Evolutionary conservation across 192 early-diverging fungal species (phyloP).

Genomic region (Backusella westeae): DNA sequence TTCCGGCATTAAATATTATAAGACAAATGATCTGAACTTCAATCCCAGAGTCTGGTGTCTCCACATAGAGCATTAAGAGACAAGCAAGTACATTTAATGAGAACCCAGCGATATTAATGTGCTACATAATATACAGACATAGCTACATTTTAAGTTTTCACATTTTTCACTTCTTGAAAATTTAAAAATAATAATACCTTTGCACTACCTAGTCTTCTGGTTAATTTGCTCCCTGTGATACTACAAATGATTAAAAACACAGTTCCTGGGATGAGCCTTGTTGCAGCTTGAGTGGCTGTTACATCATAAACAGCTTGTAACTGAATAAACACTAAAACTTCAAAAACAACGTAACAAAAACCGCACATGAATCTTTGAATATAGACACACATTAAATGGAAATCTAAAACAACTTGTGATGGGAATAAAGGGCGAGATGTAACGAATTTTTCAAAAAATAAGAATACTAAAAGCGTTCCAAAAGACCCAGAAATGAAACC

Average conservation of each 20-base stretch:
- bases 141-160: background rate
- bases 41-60: background rate
- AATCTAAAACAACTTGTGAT: background rate
- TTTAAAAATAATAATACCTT: background rate
- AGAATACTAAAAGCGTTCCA: background rate
- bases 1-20: background rate
- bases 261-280: background rate
- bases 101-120: background rate
- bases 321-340: background rate
- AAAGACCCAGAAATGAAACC: background rate
- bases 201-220: background rate
- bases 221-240: background rate
- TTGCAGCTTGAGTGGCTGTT: background rate
- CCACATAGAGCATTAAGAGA: background rate
- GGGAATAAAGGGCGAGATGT: background rate
- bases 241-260: background rate
- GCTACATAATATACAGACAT: background rate
- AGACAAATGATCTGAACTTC: background rate
- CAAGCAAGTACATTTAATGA: background rate
- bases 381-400: background rate
- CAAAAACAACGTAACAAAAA: background rate
- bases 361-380: background rate
- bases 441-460: background rate
- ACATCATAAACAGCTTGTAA: background rate
- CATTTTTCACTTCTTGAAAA: background rate